These are phyloP conservation scores for Amphicarpaea edgeworthii DNA, from an alignment of 306 rosid species.

Conservation along the genomic window DNA sequence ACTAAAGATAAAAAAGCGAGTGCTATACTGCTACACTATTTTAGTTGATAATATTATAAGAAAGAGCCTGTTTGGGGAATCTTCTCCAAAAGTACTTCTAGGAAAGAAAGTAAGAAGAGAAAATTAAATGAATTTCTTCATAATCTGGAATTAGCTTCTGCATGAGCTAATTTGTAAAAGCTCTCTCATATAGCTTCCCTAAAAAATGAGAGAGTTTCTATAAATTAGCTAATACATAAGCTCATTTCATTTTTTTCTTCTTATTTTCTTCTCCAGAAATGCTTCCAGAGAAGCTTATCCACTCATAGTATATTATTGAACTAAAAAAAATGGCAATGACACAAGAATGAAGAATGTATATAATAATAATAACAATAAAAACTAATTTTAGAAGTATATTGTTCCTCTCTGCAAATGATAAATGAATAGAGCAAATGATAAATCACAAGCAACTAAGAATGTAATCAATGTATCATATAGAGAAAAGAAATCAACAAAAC, in stretches of 20 bases:
- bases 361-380: background rate
- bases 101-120: too few relatives aligned
- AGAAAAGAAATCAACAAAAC: background rate
- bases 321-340: slow-evolving; percentile 2
- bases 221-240: too few relatives aligned
- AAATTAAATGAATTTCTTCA: too few relatives aligned
- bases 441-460: background rate
- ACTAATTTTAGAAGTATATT: slow-evolving; percentile 7
- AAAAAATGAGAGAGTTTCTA: too few relatives aligned
- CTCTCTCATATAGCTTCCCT: too few relatives aligned
- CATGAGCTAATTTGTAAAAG: too few relatives aligned
- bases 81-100: too few relatives aligned
- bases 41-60: slow-evolving; percentile 22
- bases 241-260: too few relatives aligned
- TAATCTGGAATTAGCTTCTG: too few relatives aligned
- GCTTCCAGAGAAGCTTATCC: too few relatives aligned
- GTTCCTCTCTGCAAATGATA: slow-evolving; percentile 10
- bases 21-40: background rate
- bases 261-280: too few relatives aligned
- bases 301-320: slow-evolving; percentile 1
- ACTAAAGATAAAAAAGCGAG: slow-evolving; percentile 13
- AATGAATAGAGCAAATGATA: background rate
- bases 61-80: too few relatives aligned
- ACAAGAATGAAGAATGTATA: background rate
- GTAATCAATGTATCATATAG: background rate